Percentiles rank a stretch among this genome's conserved stretches.
Conservation (phyloP, 208 protist genomes). For the Trichomonas tenax region DNA sequence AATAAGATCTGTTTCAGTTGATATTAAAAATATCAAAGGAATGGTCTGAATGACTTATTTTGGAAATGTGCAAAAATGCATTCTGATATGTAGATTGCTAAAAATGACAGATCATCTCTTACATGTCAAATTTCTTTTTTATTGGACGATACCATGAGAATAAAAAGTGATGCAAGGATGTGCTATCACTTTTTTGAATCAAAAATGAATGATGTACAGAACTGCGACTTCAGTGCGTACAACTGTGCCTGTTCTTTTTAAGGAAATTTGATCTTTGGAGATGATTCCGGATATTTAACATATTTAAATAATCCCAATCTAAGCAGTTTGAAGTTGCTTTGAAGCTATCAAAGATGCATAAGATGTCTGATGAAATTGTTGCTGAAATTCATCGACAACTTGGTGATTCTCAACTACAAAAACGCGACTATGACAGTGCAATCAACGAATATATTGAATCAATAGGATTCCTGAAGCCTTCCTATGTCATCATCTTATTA, state of each 20-base stretch:
- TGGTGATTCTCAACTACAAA: neutral
- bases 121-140: too few species aligned
- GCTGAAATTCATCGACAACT: neutral
- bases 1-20: too few species aligned
- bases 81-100: too few species aligned
- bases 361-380: neutral
- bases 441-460: neutral
- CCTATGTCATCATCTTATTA: neutral
- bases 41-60: too few species aligned
- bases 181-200: neutral
- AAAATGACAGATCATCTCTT: too few species aligned
- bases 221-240: neutral
- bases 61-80: too few species aligned
- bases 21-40: too few species aligned
- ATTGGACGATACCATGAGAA: neutral
- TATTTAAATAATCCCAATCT: neutral
- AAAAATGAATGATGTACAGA: neutral
- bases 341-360: neutral
- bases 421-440: neutral
- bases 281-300: neutral
- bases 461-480: neutral
- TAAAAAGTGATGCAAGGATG: neutral
- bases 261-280: neutral
- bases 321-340: constrained; percentile 6
- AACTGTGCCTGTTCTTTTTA: neutral